Evolutionary conservation across 768 basidiomycete genomes (phyloP).

Genomic region (Leccinum incarnatum): DNA sequence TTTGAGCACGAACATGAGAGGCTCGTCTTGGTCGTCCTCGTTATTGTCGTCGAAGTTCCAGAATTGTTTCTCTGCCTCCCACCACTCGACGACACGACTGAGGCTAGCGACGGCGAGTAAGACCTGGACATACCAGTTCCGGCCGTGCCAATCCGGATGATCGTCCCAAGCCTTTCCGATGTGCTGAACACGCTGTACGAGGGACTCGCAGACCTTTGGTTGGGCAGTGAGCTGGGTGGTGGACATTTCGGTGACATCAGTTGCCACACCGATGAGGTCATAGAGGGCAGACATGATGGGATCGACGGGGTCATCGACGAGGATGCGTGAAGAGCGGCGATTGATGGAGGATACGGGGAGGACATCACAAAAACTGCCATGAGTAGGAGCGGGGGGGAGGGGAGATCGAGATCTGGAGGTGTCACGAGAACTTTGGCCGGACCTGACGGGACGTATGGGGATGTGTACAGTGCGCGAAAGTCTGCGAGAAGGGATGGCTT

Average conservation of each 20-base stretch:
- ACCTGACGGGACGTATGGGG: constrained; percentile 59
- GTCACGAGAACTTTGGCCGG: constrained; percentile 86
- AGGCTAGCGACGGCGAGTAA: constrained; percentile 94
- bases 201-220: constrained; percentile 79
- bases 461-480: constrained; percentile 84
- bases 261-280: constrained; percentile 89
- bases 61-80: constrained; percentile 99
- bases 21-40: constrained; percentile 87
- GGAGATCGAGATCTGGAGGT: constrained; percentile 95
- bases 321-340: constrained; percentile 77
- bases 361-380: constrained; percentile 63
- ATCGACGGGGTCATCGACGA: constrained; percentile 83
- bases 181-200: constrained; percentile 87
- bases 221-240: constrained; percentile 80
- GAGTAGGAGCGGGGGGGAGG: constrained; percentile 66
- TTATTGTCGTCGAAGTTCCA: constrained; percentile 98
- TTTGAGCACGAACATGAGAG: constrained; percentile 90
- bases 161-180: constrained; percentile 97
- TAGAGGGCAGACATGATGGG: constrained; percentile 89
- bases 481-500: constrained; percentile 70
- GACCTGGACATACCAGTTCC: constrained; percentile 98
- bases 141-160: constrained; percentile 95
- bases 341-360: constrained; percentile 46
- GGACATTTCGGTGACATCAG: constrained; percentile 90
- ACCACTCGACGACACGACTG: constrained; percentile 97